These are phyloP conservation scores for Globisporangium parvum DNA, from an alignment of 352 stramenopile genomes.

Conservation along the genomic window DNA sequence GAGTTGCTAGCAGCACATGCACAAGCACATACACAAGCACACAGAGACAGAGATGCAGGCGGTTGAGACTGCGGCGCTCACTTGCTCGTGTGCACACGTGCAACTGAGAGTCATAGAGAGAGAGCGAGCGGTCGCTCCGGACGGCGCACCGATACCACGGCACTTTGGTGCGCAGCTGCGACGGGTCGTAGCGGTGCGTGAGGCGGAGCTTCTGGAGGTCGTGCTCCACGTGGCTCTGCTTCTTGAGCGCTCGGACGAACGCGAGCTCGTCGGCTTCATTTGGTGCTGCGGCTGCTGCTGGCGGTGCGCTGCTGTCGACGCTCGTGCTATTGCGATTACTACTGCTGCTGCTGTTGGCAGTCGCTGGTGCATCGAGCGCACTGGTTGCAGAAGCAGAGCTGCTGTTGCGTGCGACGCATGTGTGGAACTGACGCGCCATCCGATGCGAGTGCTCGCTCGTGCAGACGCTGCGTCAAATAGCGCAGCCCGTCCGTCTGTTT, in stretches of 20 bases:
- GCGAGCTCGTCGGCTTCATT: neutral
- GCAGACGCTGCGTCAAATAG: too few relatives aligned
- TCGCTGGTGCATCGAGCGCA: too few relatives aligned
- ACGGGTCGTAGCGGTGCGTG: conserved; percentile 14
- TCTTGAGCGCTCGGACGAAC: conserved; percentile 9
- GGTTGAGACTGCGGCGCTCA: neutral
- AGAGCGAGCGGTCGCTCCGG: neutral
- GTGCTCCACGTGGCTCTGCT: conserved; percentile 14
- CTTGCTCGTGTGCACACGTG: neutral
- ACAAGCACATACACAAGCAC: too few relatives aligned
- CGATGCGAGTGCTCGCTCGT: too few relatives aligned
- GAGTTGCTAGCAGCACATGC: conserved; percentile 38
- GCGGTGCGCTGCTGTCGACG: neutral
- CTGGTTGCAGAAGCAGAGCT: too few relatives aligned
- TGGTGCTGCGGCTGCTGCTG: neutral
- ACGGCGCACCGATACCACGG: conserved; percentile 62
- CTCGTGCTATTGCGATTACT: neutral
- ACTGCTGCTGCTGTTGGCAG: too few relatives aligned
- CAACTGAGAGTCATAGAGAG: neutral
- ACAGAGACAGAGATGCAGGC: neutral
- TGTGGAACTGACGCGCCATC: too few relatives aligned
- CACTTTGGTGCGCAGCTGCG: conserved; percentile 26
- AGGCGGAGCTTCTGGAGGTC: conserved; percentile 13
- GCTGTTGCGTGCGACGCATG: too few relatives aligned
- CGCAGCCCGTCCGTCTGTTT: too few relatives aligned